Base-by-base conservation (phyloP, 2,329 filamentous ascomycete species). In the Colletotrichum phormii region DNA sequence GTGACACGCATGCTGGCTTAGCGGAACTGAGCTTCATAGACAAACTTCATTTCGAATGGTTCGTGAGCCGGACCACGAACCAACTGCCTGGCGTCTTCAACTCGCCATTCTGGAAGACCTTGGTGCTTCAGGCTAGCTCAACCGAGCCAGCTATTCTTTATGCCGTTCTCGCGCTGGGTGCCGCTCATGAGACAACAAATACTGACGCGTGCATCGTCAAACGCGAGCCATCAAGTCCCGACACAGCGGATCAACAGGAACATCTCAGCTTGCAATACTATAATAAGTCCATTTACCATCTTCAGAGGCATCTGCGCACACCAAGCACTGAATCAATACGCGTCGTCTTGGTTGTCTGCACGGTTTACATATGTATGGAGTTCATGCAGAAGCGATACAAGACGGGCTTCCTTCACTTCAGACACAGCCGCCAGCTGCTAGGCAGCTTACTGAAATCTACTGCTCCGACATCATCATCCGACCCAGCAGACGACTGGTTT, bases 1-100 rank as follows among this genome's bases (percentile, higher is more conserved):
- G 55, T 26, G 22, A 60, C 11, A 31, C 35, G 5, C 71, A 64
- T 7, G 24, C 53, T 26, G 58, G 64, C 26, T 42, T 60, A 9
- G 31, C 46, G 26, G 51, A 31, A 15, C 46, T 67, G 0, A 31
- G 29, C 4, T n/a, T n/a, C 8, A 22, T 55, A 7, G 57, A 67
- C 11, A 68, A 61, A 70, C 8, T 78, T 83, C 58, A 78, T 66
- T 81, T 86, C 18, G 81, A 85, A 15, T 87, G 84, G 81, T 88
- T 88, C 77, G 80, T 80, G 18, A 76, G 76, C 42, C 81, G 81
- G 24, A 85, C 82, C 5, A 77, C 76, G 0, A 74, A 76, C 4
- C 85, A 84, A 64, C 71, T 86, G 0, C 80, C 79, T 0, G 83
- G 82, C 0, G 77, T 78, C 1, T 85, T 83, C 64, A 74, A 69